Percentiles rank a stretch among this genome's conserved stretches.
These are phyloP conservation scores for Apophysomyces ossiformis DNA, from an alignment of 371 early-diverging fungal genomes.

Conservation along the genomic window DNA sequence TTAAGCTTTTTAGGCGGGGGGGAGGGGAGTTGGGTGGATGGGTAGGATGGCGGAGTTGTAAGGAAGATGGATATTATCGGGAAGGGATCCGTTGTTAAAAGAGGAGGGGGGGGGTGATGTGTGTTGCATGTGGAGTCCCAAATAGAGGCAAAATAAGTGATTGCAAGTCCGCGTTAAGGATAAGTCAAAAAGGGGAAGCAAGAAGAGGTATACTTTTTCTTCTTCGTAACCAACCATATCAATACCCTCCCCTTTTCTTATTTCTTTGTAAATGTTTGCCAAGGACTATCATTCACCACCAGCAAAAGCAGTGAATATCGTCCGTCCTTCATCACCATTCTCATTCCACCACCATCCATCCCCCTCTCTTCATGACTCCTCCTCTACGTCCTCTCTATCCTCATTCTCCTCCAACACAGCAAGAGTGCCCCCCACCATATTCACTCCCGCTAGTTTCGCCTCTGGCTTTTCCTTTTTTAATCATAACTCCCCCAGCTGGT, in stretches of 20 bases:
- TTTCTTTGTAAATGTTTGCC: slow-evolving; percentile 10
- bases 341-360: slow-evolving; percentile 4
- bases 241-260: neutral
- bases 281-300: slow-evolving; percentile 6
- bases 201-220: neutral
- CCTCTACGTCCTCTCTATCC: slow-evolving; percentile 1
- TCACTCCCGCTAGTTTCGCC: slow-evolving; percentile 8
- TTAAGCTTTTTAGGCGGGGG: no score
- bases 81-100: slow-evolving; percentile 2
- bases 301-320: slow-evolving; percentile 11
- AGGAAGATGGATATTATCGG: neutral
- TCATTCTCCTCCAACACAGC: neutral
- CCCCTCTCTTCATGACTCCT: slow-evolving; percentile 1
- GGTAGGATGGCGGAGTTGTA: neutral
- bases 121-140: neutral
- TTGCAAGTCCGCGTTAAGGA: slow-evolving; percentile 5
- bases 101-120: neutral
- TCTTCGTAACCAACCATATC: neutral
- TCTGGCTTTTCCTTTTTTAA: slow-evolving; percentile 9
- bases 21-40: neutral
- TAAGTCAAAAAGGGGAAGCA: neutral
- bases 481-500: slow-evolving; percentile 9
- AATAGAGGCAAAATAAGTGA: slow-evolving; percentile 1
- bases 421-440: slow-evolving; percentile 3
- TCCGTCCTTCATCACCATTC: slow-evolving; percentile 11